Base-by-base conservation (phyloP, 2,329 filamentous ascomycete species). In the Domatiomyces catenatus region DNA sequence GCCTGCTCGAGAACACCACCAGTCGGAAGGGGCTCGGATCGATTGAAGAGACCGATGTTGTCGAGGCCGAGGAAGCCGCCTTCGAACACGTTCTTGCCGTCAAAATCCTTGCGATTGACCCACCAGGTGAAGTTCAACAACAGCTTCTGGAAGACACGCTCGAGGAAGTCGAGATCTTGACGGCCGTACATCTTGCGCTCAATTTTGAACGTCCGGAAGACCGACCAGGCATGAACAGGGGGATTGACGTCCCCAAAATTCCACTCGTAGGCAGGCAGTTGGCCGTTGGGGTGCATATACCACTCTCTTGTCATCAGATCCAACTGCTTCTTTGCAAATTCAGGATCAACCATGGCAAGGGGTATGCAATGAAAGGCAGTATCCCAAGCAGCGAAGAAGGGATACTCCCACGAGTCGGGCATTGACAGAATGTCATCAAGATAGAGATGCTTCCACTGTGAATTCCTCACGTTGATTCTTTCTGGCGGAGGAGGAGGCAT, bases 341-440 rank as follows among this genome's bases (percentile, higher is more conserved):
- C 90, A 0, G 90, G 92, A 61, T 96, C 90, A 56, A 96, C 89
- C 89, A 96, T 95, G 42, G 92, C 86, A 54, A 96, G 70, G 0
- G 89, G 86, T 59, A 96, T 94, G 64, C 89, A 94, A 69, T 96
- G 92, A 68, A 96, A 96, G 4, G 89, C 90, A 50, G 85, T 90
- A 66, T 96, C 90, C 90, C 90, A 96, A 3, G 90, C 90, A 18
- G 89, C 89, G 65, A 95, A 95, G 72, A 95, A 96, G 0, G 90
- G 90, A 61, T 96, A 96, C 63, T 96, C 90, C 90, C 90, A 96
- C 0, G 89, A 94, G 66, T 96, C 90, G 0, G 90, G 92, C 90
- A 96, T 95, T 0, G 90, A 95, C 32, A 96, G 67, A 54, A 96
- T 88, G 64, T 96, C 90, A 58, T 96, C 92, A 59, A 94, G 80